These are phyloP conservation scores for Colletotrichum neosansevieriae DNA, from an alignment of 2,329 filamentous ascomycete species.

Conservation along the genomic window DNA sequence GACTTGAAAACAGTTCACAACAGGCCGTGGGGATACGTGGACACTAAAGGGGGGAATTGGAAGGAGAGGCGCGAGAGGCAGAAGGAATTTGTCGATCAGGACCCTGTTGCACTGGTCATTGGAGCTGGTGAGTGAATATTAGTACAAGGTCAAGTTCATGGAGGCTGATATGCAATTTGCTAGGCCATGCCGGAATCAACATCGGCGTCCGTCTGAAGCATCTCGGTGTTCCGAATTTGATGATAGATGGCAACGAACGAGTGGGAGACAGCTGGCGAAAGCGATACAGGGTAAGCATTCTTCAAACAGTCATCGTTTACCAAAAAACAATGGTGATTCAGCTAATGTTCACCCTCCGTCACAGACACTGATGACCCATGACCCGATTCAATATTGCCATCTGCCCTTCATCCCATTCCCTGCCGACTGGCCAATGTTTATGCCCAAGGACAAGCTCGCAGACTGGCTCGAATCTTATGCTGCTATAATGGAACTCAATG, in stretches of 20 bases:
- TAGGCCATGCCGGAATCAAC: slow-evolving; percentile 70
- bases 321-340: too few species aligned
- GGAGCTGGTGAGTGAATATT: slow-evolving; percentile 55
- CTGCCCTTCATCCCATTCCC: slow-evolving; percentile 76
- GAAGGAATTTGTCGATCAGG: slow-evolving; percentile 58
- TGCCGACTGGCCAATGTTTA: slow-evolving; percentile 75
- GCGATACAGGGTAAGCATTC: slow-evolving; percentile 57
- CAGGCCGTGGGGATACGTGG: slow-evolving; percentile 67
- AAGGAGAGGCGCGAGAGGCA: slow-evolving; percentile 63
- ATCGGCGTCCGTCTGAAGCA: slow-evolving; percentile 70
- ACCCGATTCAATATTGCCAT: slow-evolving; percentile 72
- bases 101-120: slow-evolving; percentile 72
- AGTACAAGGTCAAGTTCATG: background rate
- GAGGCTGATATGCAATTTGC: background rate
- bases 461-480: slow-evolving; percentile 78
- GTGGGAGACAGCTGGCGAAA: slow-evolving; percentile 75
- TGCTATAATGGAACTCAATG: slow-evolving; percentile 73
- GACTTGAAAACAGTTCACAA: slow-evolving; percentile 65
- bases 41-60: slow-evolving; percentile 71
- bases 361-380: slow-evolving; percentile 73
- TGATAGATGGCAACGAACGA: slow-evolving; percentile 69
- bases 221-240: slow-evolving; percentile 65
- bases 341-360: slow-evolving; percentile 45
- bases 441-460: slow-evolving; percentile 77
- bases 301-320: too few species aligned